Evolutionary conservation across 768 basidiomycete species (phyloP), one percentile per base, ranked within the genome.

Genomic region (Scleroderma citrinum): DNA sequence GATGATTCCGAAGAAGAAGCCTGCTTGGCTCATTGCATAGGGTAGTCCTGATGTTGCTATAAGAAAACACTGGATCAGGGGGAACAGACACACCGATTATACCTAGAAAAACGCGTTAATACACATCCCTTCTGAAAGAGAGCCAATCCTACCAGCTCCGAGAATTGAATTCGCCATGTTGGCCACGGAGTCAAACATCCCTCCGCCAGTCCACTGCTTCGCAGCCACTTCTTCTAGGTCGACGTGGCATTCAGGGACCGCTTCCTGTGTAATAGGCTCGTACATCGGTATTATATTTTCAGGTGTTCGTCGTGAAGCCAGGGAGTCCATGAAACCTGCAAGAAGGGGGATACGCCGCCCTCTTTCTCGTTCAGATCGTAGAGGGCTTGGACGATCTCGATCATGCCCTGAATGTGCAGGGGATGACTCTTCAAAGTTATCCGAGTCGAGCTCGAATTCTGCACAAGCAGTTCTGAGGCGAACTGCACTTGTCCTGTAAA

Each of bases 91-190:
- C 66, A 87, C 86, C 87, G 50, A 87, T 87, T 44, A 88, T 88
- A 38, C 85, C 85, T 85, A 58, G 30, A 34, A 40, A 35, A 26
- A 7, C 45, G 52, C 14, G 35, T 49, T 13, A 59, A 60, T 35
- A 36, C 48, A 55, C 57, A 57, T 31, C 7, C 32, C 48, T 6
- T 44, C 10, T 19, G 21, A 38, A 32, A 12, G 7, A 13, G 36
- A 36, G 47, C 24, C 42, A 32, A 53, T 44, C 72, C 70, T 67
- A 80, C 92, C 93, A 61, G 94, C 94, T 37, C 94, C 94, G 13
- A 97, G 71, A 30, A 98, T 96, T 2, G 90, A 92, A 63, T 98
- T 97, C 19, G 92, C 88, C 95, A 96, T 96, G 64, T 94, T 89
- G 19, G 89, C 86, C 50, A 90, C 76, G 7, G 88, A 91, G 59